Evolutionary conservation across 129 eudicot species (phyloP).

Genomic region (Chrysanthemum seticuspe): DNA sequence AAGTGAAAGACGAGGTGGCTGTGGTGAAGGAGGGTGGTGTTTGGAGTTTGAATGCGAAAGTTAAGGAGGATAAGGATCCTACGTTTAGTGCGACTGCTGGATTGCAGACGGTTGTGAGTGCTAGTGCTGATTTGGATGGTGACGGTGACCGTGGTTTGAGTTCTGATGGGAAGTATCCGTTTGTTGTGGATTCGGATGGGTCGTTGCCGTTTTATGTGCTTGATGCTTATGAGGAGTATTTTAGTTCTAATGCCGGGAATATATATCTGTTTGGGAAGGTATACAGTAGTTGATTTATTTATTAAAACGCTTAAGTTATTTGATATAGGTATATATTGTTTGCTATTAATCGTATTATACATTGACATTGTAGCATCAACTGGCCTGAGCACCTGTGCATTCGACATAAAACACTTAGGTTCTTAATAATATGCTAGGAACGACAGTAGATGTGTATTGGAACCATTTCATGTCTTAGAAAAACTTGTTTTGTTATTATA

Average conservation of each 20-base stretch:
- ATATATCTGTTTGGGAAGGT: conserved; percentile 97
- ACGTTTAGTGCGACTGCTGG: conserved; percentile 71
- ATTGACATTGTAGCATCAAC: conserved; percentile 12
- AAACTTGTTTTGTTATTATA: background rate
- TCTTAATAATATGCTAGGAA: background rate
- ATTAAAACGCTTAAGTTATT: background rate
- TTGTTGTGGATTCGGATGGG: conserved; percentile 72
- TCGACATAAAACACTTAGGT: background rate
- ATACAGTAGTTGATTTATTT: too few species aligned
- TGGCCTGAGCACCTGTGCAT: conserved; percentile 3
- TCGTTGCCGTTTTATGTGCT: conserved; percentile 82
- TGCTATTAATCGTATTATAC: background rate
- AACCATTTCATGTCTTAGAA: conserved; percentile 2
- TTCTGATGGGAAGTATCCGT: conserved; percentile 56
- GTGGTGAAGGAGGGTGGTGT: conserved; percentile 44
- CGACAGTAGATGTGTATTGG: background rate
- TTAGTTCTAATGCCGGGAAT: conserved; percentile 77
- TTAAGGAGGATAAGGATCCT: conserved; percentile 59
- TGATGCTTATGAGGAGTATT: conserved; percentile 86
- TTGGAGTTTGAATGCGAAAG: conserved; percentile 61
- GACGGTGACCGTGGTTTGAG: conserved; percentile 32
- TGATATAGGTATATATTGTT: background rate
- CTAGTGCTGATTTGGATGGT: conserved; percentile 17
- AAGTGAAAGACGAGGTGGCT: conserved; percentile 40
- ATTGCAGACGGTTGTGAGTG: conserved; percentile 52